Base-by-base conservation (phyloP, 1,139 yeast species). In the Petasospora fabianii region DNA sequence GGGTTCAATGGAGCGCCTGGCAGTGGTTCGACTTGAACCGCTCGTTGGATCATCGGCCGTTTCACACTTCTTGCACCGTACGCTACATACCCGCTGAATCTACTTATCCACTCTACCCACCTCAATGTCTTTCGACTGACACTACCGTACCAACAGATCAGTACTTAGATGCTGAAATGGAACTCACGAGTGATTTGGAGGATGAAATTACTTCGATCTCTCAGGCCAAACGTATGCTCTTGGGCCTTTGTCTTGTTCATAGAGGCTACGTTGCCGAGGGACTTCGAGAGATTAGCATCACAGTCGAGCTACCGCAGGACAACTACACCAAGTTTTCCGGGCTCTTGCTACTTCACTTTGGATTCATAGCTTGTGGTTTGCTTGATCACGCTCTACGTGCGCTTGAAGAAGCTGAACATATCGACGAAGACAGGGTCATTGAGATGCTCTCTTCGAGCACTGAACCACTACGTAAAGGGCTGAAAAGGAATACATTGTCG, bases 241-340 rank as follows among this genome's bases (percentile, higher is more conserved):
- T 47, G 24, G 53, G 53, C 0, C 38, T 44, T 10, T 42, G 43
- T 12, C 36, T 47, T 7, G 38, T 44, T 8, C 41, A 41, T 14
- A 18, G 33, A 16, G 46, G 44, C 3, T 32, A 32, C 12, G 10
- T 17, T 9, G 34, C 32, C 6, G 45, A 42, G 12, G 54, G 51
- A 2, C 28, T 50, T 7, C 34, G 54, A 5, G 53, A 50, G 34
- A 26, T 49, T 29, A 37, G 46, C 19, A n/a, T 48, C 24, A 31
- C 44, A 7, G 41, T 39, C 7, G 51, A 47, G 22, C n/a, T 29
- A 8, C 17, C 34, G 3, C 10, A 32, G 1, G 24, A 27, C 16
- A 6, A 6, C 3, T n/a, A 22, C 1, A 17, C 30, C 19, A 32
- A 32, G 17, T 13, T 34, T 12, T 13, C 26, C 11, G 30, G 39